Base-by-base conservation (phyloP, 306 rosid species). In the Ceratonia siliqua region DNA sequence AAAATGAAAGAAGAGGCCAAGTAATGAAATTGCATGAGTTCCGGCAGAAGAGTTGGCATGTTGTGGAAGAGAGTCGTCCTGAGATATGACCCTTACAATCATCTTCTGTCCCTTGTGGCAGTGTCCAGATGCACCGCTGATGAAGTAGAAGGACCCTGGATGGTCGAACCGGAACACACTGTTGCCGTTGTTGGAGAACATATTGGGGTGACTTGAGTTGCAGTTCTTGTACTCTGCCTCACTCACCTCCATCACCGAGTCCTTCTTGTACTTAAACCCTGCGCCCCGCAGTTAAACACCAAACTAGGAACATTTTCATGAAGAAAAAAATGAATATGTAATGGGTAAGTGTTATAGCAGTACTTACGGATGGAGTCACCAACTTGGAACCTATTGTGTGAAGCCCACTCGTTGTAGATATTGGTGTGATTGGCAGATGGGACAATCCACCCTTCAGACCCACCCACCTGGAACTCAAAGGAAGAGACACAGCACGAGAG, bases 391-490 rank as follows among this genome's bases (percentile, higher is more conserved):
- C 97, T 79, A 80, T 90, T 85, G 76, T 78, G 74, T 0, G 97
- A 88, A 78, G 98, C 97, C 98, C 98, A 94, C 7, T 75, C 80
- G 58, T 87, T 92, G 88, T 81, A 91, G 83, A 79, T 33, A 59
- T 85, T 65, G 76, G 73, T 88, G 83, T 87, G 89, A 58, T 91
- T 91, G 32, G 85, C 13, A 0, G 89, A 85, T 8, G 98, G 97
- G 12, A 94, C 91, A 6, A 77, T 67, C 98, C 97, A 94, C 11
- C 91, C 96, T 46, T 81, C 68, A 39, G 70, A 15, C 72, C 81
- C 96, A 43, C 97, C 98, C 3, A 90, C 98, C 78, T 87, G 85
- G 85, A 84, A 94, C 80, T 91, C 93, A 2, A 76, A 73, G 45
- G 88, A 82, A 39, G 76, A 78, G 21, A 76, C 87, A 25, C 73